These are phyloP conservation scores for Ilyonectria destructans DNA, from an alignment of 2,329 filamentous ascomycete genomes.

Conservation along the genomic window DNA sequence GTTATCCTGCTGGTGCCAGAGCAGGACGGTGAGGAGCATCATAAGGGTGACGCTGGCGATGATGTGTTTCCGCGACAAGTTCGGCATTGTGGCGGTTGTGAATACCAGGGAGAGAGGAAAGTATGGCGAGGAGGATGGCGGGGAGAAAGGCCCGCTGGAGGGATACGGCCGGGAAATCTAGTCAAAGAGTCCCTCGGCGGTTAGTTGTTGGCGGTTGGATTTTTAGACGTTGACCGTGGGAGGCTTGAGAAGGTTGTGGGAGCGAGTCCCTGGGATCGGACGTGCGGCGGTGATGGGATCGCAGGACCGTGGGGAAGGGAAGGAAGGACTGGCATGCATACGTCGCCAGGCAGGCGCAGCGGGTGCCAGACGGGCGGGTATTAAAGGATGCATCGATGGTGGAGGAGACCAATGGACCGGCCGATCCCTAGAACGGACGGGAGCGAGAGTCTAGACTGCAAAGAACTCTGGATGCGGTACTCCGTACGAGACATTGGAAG, in stretches of 20 bases:
- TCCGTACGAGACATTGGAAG: background rate
- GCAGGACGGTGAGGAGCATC: slow-evolving; percentile 21
- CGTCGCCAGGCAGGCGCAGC: background rate
- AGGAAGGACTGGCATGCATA: too few relatives aligned
- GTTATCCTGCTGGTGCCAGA: slow-evolving; percentile 26
- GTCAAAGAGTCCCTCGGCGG: background rate
- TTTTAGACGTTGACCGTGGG: background rate
- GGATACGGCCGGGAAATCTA: background rate
- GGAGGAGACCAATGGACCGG: too few relatives aligned
- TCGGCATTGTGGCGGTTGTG: slow-evolving; percentile 7
- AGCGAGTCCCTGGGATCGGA: too few relatives aligned
- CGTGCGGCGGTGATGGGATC: background rate
- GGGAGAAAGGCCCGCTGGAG: background rate
- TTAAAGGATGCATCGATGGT: background rate
- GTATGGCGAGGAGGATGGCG: background rate
- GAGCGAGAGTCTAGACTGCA: background rate
- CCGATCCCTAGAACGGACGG: background rate
- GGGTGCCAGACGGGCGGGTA: background rate
- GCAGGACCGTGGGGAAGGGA: background rate
- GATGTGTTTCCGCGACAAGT: slow-evolving; percentile 19
- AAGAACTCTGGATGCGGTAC: background rate
- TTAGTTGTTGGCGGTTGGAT: background rate
- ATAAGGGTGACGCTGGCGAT: slow-evolving; percentile 16
- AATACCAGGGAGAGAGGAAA: background rate
- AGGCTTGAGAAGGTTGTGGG: background rate